Evolutionary conservation across 1,284 basidiomycete species (phyloP), one percentile per base, ranked within the genome.

Genomic region (Boletus sp.): DNA sequence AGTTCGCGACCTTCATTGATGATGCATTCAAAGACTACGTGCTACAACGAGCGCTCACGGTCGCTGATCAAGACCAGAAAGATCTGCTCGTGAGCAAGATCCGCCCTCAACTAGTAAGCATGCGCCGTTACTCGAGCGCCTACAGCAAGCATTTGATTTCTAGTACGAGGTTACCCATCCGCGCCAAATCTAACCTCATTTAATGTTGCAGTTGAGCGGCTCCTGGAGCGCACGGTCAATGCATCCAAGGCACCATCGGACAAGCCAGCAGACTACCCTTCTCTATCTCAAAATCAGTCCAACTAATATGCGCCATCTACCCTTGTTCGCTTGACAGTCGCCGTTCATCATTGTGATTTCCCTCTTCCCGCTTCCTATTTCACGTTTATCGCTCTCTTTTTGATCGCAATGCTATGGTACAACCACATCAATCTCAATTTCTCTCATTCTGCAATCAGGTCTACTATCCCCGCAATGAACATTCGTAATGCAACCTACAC

Each of bases 131-230:
- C 57, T 81, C 83, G 20, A 81, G 78, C 59, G 76, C 80, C 22
- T 85, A 88, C 63, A 85, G 77, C 69, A 88, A 90, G 67, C 88
- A 91, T 61, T 76, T 92, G 45, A 74, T 78, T 40, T 81, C 90
- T 34, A 89, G 88, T 90, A 64, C 55, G 87, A 72, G 16, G 42
- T 33, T 35, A 44, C 17, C 30, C 16, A n/a, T 50, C 7, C 5
- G 22, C 4, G 9, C 16, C 2, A 19, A 19, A 43, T 34, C 46
- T 29, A 25, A 43, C 25, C 56, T 57, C 17, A 53, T 48, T n/a
- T 34, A 0, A 34, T 44, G 10, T 36, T 47, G 12, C 47, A 88
- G 85, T 88, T 54, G 86, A 88, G 63, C 79, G 82, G 29, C 70
- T 87, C 26, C 68, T 89, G 49, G 81, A 84, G 50, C 60, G 67